Conservation (phyloP, 495 filamentous ascomycete species). For the Daldinia caldariorum region DNA sequence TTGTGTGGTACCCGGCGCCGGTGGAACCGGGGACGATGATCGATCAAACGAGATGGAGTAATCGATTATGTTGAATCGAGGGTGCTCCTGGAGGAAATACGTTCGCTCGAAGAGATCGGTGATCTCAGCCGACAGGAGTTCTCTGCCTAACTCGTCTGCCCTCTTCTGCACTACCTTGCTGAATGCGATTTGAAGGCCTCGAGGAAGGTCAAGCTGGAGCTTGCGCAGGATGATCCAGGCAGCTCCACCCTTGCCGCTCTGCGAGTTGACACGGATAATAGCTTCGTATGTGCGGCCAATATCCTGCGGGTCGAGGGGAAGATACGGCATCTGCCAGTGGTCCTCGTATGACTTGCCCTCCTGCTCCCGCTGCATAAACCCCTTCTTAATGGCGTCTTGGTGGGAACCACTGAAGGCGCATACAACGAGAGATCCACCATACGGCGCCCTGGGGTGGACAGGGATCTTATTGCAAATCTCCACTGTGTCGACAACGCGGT, state of each 20-base stretch:
- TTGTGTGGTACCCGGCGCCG: constrained; percentile 71
- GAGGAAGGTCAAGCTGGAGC: constrained; percentile 91
- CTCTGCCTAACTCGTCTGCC: constrained; percentile 78
- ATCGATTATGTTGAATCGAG: constrained; percentile 87
- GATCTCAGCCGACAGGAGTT: constrained; percentile 86
- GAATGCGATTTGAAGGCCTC: constrained; percentile 92
- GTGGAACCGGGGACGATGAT: constrained; percentile 76
- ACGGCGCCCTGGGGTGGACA: constrained; percentile 86
- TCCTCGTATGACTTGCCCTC: constrained; percentile 67
- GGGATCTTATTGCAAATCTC: constrained; percentile 96
- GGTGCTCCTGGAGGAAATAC: constrained; percentile 83
- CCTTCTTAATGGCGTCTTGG: constrained; percentile 98
- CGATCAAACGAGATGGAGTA: constrained; percentile 92
- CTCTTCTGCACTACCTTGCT: constrained; percentile 82
- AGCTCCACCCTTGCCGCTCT: constrained; percentile 93
- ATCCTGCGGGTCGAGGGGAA: constrained; percentile 91
- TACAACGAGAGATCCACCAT: constrained; percentile 88
- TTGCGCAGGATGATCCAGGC: constrained; percentile 93
- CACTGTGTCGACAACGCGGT: constrained; percentile 85
- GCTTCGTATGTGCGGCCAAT: constrained; percentile 97
- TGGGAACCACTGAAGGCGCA: constrained; percentile 92
- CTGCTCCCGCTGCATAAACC: constrained; percentile 78
- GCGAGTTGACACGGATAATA: constrained; percentile 96
- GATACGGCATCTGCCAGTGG: constrained; percentile 81
- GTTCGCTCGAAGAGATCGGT: constrained; percentile 84